Evolutionary conservation across 2,329 filamentous ascomycete genomes (phyloP), one percentile per base, ranked within the genome.

Genomic region (Penicillium sp.): DNA sequence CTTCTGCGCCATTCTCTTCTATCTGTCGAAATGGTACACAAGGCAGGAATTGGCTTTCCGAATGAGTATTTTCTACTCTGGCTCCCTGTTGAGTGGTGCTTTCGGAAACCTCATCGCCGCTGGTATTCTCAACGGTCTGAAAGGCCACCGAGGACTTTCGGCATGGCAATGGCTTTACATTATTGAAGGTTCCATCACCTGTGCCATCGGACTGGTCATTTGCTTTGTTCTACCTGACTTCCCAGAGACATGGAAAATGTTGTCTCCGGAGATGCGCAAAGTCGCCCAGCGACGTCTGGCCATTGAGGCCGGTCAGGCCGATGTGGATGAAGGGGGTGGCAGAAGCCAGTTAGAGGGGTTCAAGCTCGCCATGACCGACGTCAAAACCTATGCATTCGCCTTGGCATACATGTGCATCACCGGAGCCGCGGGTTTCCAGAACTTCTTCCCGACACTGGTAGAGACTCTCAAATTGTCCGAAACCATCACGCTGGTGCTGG

Each of bases 381-480:
- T 78, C 38, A 82, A 82, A 64, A 80, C 79, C 4, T 82, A 80
- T 62, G 67, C 78, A 8, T 66, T 77, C 19, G 61, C 70, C 15
- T 50, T 80, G 10, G 77, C 75, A 6, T 82, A 81, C 66, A 76
- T 80, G 70, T 73, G 77, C 55, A 79, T 81, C 55, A 81, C 77
- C 2, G 80, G 78, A 8, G 78, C 65, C 1, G 58, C 64, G 3
- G 81, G 80, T 2, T 82, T 84, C 67, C 81, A 84, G 56, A 82
- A 84, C 69, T 86, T 84, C 74, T 84, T 84, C 69, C 82, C 82
- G 0, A 80, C 81, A 0, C 75, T 80, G 62, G 83, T 75, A 37
- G 68, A 60, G 63, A 80, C 79, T 0, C 72, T 84, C 15, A 72
- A 74, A 23, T 78, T 78, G 63, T 67, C 59, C 61, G 59, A 78